These are phyloP conservation scores for Penicillium verhagenii DNA, from an alignment of 495 filamentous ascomycete genomes.

Conservation along the genomic window DNA sequence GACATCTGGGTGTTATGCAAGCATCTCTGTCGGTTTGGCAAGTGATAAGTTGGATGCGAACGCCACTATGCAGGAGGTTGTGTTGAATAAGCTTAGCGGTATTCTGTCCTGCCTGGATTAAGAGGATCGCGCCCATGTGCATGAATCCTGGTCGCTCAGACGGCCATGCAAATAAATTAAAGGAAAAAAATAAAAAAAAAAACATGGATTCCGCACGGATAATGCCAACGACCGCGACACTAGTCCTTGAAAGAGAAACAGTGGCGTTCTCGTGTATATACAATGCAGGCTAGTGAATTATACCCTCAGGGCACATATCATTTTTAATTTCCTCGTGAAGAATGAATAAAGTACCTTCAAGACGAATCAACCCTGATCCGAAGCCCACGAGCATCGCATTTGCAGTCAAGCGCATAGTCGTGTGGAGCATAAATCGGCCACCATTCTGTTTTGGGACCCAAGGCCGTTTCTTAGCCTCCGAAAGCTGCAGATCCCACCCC, in stretches of 20 bases:
- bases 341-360: neutral
- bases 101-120: slow-evolving; percentile 44
- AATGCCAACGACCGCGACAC: neutral
- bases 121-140: neutral
- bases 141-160: neutral
- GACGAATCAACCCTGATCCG: slow-evolving; percentile 8
- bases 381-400: slow-evolving; percentile 14
- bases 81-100: slow-evolving; percentile 52
- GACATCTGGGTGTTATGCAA: slow-evolving; percentile 54
- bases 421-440: slow-evolving; percentile 8
- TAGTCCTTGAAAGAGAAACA: neutral
- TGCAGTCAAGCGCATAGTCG: neutral
- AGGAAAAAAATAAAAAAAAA: too few relatives aligned
- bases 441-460: slow-evolving; percentile 17
- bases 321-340: neutral
- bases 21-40: slow-evolving; percentile 62
- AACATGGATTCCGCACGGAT: neutral
- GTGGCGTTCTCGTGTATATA: neutral
- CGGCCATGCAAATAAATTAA: neutral
- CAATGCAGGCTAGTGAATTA: neutral
- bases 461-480: slow-evolving; percentile 11
- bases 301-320: neutral
- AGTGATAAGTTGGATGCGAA: slow-evolving; percentile 56
- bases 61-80: slow-evolving; percentile 52
- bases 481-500: slow-evolving; percentile 4